Evolutionary conservation across 192 early-diverging fungal species (phyloP).

Genomic region (Phlyctochytrium bullatum): DNA sequence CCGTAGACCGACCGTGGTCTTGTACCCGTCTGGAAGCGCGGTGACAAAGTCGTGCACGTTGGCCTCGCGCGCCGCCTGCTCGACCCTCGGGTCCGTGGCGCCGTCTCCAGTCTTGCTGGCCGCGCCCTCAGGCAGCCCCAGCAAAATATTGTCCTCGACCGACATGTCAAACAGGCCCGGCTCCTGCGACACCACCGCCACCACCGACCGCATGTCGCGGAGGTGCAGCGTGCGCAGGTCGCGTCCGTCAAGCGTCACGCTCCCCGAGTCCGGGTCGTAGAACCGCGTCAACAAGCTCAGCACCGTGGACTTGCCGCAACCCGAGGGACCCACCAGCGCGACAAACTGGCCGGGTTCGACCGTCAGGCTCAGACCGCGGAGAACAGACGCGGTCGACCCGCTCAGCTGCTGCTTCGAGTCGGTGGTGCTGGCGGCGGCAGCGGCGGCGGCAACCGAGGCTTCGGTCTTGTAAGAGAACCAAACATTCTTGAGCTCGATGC

Average conservation of each 20-base stretch:
- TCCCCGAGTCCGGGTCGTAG: constrained; percentile 67
- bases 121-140: constrained; percentile 70
- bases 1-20: constrained; percentile 40
- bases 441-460: background rate
- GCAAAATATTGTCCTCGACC: constrained; percentile 61
- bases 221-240: constrained; percentile 67
- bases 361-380: constrained; percentile 53
- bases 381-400: constrained; percentile 52
- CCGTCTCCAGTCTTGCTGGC: constrained; percentile 42
- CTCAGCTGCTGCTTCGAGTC: constrained; percentile 60
- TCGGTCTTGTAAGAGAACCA: constrained; percentile 24
- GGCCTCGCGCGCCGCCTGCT: constrained; percentile 68
- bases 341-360: constrained; percentile 62
- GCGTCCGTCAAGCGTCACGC: constrained; percentile 57
- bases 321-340: constrained; percentile 72
- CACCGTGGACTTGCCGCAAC: constrained; percentile 66
- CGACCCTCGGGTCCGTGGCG: constrained; percentile 55
- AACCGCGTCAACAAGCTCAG: constrained; percentile 64
- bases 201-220: constrained; percentile 55
- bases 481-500: constrained; percentile 48
- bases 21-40: constrained; percentile 51
- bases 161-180: constrained; percentile 47
- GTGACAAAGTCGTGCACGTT: constrained; percentile 68
- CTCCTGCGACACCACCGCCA: constrained; percentile 65
- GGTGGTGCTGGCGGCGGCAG: background rate